Evolutionary conservation across 768 basidiomycete genomes (phyloP).

Genomic region (Leccinum incarnatum): DNA sequence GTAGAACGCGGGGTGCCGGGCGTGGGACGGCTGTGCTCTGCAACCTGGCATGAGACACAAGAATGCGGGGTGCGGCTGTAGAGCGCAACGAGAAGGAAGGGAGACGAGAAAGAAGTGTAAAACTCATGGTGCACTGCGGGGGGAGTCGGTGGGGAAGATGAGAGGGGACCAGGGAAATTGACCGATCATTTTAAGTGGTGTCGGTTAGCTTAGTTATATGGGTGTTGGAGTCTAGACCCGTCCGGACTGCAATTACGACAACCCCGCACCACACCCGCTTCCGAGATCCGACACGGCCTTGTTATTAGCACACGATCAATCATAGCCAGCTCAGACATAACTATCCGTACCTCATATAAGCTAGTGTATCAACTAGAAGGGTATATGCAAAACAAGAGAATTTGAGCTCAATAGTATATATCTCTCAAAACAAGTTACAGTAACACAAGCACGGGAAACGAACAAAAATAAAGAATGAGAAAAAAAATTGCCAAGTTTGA

Average conservation of each 20-base stretch:
- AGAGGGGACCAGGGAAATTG: conserved; percentile 15
- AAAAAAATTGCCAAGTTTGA: background rate
- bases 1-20: conserved; percentile 49
- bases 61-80: conserved; percentile 10
- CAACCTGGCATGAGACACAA: conserved; percentile 14
- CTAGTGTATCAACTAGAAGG: conserved; percentile 25
- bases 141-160: conserved; percentile 13
- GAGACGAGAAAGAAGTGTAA: conserved; percentile 27
- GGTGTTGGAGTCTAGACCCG: conserved; percentile 5
- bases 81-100: conserved; percentile 13
- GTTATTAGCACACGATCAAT: conserved; percentile 26
- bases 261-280: conserved; percentile 6
- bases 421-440: conserved; percentile 29
- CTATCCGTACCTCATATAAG: conserved; percentile 30
- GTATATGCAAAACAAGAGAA: conserved; percentile 31
- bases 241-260: conserved; percentile 1
- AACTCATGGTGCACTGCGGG: conserved; percentile 26
- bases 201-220: background rate
- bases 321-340: conserved; percentile 20
- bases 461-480: conserved; percentile 5
- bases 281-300: conserved; percentile 16
- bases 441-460: conserved; percentile 28
- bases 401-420: conserved; percentile 14
- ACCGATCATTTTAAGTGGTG: conserved; percentile 20
- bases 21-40: conserved; percentile 28